Base-by-base conservation (phyloP, 805 yeast genomes). In the Yarrowia deformans region DNA sequence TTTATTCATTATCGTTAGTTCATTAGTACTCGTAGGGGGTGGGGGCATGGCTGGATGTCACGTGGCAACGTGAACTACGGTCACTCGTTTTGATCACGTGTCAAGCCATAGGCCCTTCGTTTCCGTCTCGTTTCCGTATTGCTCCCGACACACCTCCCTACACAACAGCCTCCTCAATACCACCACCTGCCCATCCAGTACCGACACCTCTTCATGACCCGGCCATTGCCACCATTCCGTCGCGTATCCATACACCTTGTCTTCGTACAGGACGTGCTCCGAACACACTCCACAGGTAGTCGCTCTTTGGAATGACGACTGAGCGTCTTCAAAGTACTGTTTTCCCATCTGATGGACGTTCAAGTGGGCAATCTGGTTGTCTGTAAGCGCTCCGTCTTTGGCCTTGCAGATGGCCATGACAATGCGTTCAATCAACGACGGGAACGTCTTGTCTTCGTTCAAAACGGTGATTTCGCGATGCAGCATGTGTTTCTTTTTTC, bases 221-320 rank as follows among this genome's bases (percentile, higher is more conserved):
- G 67, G 63, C 69, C 71, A 72, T 43, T 74, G 70, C 80, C 80
- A 78, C 78, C 79, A 78, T 61, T 78, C 80, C 50, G 69, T 60
- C 10, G 71, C 75, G 55, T 72, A 70, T 35, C 75, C 79, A 7
- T 72, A 70, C 3, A 74, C 77, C 7, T 8, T 37, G 16, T 63
- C 68, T 16, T 63, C 56, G 18, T 71, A 64, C 16, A 75, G 71
- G 70, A 76, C 71, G 29, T 63, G 70, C n/a, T 48, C n/a, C 1
- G 70, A 61, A 42, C 80, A 78, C n/a, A 74, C 70, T 13, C 79
- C 79, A 50, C 80, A 78, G 12, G 69, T 39, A n/a, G 71, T 70
- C 9, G 69, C 69, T 34, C 66, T 48, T 23, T 48, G 55, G 8
- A 66, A 69, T 40, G 72, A 72, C 9, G 54, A 64, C n/a, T 68